A percentile compares a stretch with the other conserved stretches of the same genome.
Evolutionary conservation across 2,329 filamentous ascomycete species (phyloP).

Genomic region (Botryotinia calthae): DNA sequence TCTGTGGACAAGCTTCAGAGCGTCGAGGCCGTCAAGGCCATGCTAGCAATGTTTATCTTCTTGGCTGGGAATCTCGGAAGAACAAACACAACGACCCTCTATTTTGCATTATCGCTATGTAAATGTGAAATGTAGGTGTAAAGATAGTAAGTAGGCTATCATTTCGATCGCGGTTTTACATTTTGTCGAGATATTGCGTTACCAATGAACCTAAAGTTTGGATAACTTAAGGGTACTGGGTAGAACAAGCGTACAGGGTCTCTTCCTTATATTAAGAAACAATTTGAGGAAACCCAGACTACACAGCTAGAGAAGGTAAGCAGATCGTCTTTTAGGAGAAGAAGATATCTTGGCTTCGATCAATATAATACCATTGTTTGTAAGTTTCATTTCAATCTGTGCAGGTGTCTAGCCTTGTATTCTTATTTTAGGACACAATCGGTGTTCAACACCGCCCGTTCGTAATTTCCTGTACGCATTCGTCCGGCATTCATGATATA

Average conservation of each 20-base stretch:
- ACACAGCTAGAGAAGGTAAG: background rate
- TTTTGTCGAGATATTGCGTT: background rate
- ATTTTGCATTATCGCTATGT: background rate
- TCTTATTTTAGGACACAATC: background rate
- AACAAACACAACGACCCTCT: background rate
- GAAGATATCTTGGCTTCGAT: background rate
- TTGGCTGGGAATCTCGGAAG: background rate
- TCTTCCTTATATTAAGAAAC: background rate
- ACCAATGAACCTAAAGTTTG: background rate
- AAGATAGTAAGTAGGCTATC: background rate
- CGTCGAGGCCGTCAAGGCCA: background rate
- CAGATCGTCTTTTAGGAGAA: background rate
- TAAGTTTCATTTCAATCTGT: background rate
- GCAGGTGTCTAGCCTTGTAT: background rate
- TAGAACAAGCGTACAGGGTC: background rate
- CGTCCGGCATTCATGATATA: background rate
- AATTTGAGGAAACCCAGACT: background rate
- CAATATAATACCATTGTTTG: background rate
- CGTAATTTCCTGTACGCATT: background rate
- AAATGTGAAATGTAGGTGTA: background rate
- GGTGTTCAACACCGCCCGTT: background rate
- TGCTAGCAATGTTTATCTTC: background rate
- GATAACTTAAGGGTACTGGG: background rate
- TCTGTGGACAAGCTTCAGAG: background rate
- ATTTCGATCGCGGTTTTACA: background rate